phyloP scores from a whole-genome alignment of 192 early-diverging fungal genomes.

The Podila clonocystis region DNA sequence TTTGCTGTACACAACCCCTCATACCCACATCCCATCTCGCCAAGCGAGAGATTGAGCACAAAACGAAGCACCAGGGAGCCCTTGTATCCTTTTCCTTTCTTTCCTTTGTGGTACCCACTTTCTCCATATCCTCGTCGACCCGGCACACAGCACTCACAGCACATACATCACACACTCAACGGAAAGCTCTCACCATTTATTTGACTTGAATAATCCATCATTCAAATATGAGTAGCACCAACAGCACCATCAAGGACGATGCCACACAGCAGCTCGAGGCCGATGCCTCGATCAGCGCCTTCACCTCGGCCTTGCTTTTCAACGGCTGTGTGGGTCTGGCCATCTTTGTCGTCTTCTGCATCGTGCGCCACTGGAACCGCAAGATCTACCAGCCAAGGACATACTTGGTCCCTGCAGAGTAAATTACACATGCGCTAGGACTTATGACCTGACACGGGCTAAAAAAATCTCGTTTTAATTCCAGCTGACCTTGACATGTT shows the following conservation, averaged over 20 bases:
- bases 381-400: slow-evolving; percentile 80
- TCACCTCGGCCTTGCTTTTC: slow-evolving; percentile 77
- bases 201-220: neutral
- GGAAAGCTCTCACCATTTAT: neutral
- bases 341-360: slow-evolving; percentile 68
- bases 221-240: slow-evolving; percentile 1
- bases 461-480: neutral
- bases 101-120: neutral
- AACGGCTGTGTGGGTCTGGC: slow-evolving; percentile 66
- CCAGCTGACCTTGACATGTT: neutral
- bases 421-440: neutral
- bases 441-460: neutral
- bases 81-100: too few species aligned
- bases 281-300: slow-evolving; percentile 68
- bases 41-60: too few species aligned
- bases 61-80: too few species aligned
- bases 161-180: neutral
- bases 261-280: slow-evolving; percentile 6
- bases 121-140: neutral
- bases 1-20: neutral
- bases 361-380: slow-evolving; percentile 67
- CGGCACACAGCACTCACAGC: too few species aligned
- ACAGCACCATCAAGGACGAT: neutral
- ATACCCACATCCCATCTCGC: neutral
- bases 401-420: slow-evolving; percentile 68